Conservation (phyloP, 768 basidiomycete genomes). For the Hypsizygus marmoreus region DNA sequence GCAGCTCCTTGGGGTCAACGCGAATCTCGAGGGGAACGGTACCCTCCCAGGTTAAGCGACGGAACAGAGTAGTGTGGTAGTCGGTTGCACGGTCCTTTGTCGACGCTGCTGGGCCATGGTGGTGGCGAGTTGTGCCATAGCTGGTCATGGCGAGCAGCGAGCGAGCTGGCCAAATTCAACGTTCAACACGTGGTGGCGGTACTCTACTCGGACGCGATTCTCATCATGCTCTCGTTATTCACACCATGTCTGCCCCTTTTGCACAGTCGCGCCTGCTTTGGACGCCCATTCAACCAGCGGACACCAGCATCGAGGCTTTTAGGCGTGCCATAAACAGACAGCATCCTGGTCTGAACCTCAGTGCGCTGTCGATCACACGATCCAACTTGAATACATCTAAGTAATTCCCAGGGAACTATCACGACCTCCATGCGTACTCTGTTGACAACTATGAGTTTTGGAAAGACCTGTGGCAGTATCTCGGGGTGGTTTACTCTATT, state of each 20-base stretch:
- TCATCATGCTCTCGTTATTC: background rate
- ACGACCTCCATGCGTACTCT: constrained; percentile 68
- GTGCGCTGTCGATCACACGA: constrained; percentile 21
- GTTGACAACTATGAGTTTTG: constrained; percentile 64
- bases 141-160: constrained; percentile 41
- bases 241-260: constrained; percentile 14
- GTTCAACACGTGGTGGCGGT: constrained; percentile 1
- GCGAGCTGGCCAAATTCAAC: constrained; percentile 1
- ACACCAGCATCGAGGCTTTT: constrained; percentile 49
- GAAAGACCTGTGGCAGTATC: constrained; percentile 65
- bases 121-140: constrained; percentile 55
- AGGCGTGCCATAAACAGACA: constrained; percentile 62
- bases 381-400: background rate
- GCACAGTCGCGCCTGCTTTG: constrained; percentile 46
- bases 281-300: constrained; percentile 43
- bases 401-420: constrained; percentile 57
- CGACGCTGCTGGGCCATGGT: constrained; percentile 32
- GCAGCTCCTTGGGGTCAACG: constrained; percentile 86
- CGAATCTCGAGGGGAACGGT: constrained; percentile 88
- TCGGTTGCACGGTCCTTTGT: constrained; percentile 44
- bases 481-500: constrained; percentile 59
- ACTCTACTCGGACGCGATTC: too few species aligned
- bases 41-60: constrained; percentile 89
- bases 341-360: constrained; percentile 49
- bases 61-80: constrained; percentile 76